Conservation (phyloP, 176 grass and related monocot species). For the barley (Hordeum vulgare) region MorexV3_pseudomolecules_assembly NC_058519.1:590539801-590540300, state of each 20-base stretch:
- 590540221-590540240: neutral
- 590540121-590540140: neutral
- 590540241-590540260: neutral
- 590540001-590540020: neutral
- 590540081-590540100: neutral
- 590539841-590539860: too few species aligned
- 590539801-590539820: too few species aligned
- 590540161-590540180: neutral
- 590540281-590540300: neutral
- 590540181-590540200: neutral
- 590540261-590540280: neutral
- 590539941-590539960: neutral
- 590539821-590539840: too few species aligned
- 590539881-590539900: neutral
- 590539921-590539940: neutral
- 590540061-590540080: neutral
- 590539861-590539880: neutral
- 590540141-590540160: neutral
- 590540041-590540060: slow-evolving; percentile 4
- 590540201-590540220: slow-evolving; percentile 8
- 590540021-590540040: neutral
- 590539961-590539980: neutral
- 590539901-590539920: neutral
- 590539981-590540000: slow-evolving; percentile 6
- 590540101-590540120: neutral